Evolutionary conservation across 1,284 basidiomycete species (phyloP).

Genomic region (Cutaneotrichosporon sp.): DNA sequence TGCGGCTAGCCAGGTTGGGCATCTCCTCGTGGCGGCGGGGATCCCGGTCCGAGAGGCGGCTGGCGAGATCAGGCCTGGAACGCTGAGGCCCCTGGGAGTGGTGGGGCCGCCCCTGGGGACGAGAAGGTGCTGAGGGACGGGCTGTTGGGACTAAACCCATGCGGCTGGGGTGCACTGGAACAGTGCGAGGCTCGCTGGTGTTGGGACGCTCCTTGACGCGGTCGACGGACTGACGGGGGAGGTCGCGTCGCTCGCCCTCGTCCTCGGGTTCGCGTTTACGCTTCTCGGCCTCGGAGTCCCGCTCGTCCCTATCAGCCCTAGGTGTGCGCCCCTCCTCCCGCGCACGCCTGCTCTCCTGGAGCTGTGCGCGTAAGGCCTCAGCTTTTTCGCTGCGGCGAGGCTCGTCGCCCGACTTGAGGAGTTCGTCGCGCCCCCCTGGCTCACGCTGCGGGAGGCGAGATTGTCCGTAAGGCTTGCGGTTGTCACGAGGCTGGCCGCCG

Average conservation of each 20-base stretch:
- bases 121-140: background rate
- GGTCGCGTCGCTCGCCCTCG: background rate
- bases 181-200: background rate
- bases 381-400: constrained; percentile 3
- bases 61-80: background rate
- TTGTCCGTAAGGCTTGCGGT: background rate
- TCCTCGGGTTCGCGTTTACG: constrained; percentile 6
- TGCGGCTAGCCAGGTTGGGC: background rate
- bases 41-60: background rate
- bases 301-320: constrained; percentile 18
- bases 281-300: background rate
- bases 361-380: constrained; percentile 4
- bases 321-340: constrained; percentile 28
- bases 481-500: background rate
- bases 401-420: background rate
- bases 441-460: background rate
- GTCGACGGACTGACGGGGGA: background rate
- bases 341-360: constrained; percentile 13
- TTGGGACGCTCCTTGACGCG: background rate
- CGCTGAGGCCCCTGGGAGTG: background rate
- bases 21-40: background rate
- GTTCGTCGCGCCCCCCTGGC: background rate
- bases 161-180: background rate
- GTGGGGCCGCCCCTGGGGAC: background rate
- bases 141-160: background rate